Percentiles rank a stretch among this genome's conserved stretches.
Conservation (phyloP, 1,284 basidiomycete genomes). For the Neolentinus lepideus region DNA sequence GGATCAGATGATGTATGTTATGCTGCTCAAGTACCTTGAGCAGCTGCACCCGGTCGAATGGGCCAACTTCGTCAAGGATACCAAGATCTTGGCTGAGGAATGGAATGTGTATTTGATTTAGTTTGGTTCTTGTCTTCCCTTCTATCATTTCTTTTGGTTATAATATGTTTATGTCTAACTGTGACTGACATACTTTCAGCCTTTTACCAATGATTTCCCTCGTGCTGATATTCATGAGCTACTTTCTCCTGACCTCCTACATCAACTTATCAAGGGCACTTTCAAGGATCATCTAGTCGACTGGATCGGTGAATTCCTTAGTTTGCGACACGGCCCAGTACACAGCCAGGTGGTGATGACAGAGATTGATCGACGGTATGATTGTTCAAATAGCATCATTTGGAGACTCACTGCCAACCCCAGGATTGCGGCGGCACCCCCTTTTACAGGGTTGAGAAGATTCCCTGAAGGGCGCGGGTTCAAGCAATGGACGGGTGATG, state of each 20-base stretch:
- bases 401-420: too few relatives aligned
- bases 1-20: conserved; percentile 92
- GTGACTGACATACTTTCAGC: conserved; percentile 4
- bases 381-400: too few relatives aligned
- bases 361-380: conserved; percentile 16
- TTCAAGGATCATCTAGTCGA: conserved; percentile 21
- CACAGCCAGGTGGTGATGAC: conserved; percentile 6
- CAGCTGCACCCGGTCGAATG: conserved; percentile 97
- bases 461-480: conserved; percentile 13
- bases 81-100: conserved; percentile 98
- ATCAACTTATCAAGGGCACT: conserved; percentile 21
- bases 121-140: too few relatives aligned
- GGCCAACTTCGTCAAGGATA: conserved; percentile 99
- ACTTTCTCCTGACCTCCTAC: conserved; percentile 18
- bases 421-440: conserved; percentile 9
- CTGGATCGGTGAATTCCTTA: conserved; percentile 15
- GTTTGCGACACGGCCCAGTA: conserved; percentile 5
- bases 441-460: conserved; percentile 7
- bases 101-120: conserved; percentile 78
- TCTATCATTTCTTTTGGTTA: too few relatives aligned
- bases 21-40: conserved; percentile 94
- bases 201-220: conserved; percentile 19
- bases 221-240: conserved; percentile 19
- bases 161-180: too few relatives aligned
- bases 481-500: conserved; percentile 15